phyloP scores from a whole-genome alignment of 2,329 filamentous ascomycete genomes.

The Ophiocordyceps camponoti-saundersi region DNA sequence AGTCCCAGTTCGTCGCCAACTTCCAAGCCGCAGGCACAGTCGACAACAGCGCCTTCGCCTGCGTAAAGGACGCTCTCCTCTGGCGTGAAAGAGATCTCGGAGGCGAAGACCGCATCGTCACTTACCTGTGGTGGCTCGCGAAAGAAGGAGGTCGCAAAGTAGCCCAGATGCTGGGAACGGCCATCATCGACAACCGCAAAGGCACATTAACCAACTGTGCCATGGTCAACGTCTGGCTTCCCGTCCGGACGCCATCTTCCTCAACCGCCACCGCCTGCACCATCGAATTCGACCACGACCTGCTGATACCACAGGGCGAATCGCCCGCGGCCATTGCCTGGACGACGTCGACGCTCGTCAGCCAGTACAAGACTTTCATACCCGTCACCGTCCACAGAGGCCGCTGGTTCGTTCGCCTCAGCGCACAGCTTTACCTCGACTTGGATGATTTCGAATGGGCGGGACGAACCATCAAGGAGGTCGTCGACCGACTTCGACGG shows the following conservation, averaged over 20 bases:
- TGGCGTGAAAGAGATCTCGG: not conserved
- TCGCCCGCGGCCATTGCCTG: not conserved
- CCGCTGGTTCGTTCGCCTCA: not conserved
- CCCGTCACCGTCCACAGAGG: not conserved
- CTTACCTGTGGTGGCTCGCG: not conserved
- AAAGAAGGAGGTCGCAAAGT: not conserved
- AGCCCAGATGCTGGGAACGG: not conserved
- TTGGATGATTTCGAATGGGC: not conserved
- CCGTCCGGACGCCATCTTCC: not conserved
- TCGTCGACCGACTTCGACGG: not conserved
- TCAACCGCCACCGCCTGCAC: not conserved
- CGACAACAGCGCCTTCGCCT: not conserved
- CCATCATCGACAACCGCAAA: not conserved
- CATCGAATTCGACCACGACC: not conserved
- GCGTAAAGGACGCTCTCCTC: not conserved
- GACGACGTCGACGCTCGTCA: not conserved
- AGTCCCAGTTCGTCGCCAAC: not conserved
- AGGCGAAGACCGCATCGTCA: not conserved
- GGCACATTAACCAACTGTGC: not conserved
- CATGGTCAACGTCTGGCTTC: slow-evolving; percentile 1
- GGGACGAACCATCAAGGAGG: not conserved
- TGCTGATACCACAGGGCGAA: not conserved
- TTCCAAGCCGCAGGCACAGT: not conserved
- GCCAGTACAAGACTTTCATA: not conserved
- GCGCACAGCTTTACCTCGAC: not conserved